Evolutionary conservation across 2,329 filamentous ascomycete genomes (phyloP).

Genomic region (Fusarium sp.): DNA sequence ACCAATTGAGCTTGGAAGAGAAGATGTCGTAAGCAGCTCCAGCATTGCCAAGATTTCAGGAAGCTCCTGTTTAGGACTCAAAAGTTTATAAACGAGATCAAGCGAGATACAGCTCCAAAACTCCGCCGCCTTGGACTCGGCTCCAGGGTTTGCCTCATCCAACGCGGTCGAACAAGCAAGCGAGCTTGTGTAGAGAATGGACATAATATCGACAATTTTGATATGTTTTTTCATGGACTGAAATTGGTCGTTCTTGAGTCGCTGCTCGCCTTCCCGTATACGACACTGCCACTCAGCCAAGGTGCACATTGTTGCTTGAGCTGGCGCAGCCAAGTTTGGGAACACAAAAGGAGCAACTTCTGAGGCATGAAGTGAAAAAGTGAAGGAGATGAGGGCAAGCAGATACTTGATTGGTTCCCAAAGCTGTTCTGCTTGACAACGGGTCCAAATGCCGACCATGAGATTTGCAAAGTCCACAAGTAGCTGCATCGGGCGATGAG

Average conservation of each 20-base stretch:
- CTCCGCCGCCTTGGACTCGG: slow-evolving; percentile 47
- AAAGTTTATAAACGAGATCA: slow-evolving; percentile 71
- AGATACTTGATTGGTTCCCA: slow-evolving; percentile 72
- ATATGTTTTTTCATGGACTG: slow-evolving; percentile 61
- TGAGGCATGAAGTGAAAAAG: slow-evolving; percentile 68
- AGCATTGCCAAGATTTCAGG: slow-evolving; percentile 71
- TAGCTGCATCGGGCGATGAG: slow-evolving; percentile 60
- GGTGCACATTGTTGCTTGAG: slow-evolving; percentile 67
- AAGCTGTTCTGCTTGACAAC: slow-evolving; percentile 70
- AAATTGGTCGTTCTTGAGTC: slow-evolving; percentile 51
- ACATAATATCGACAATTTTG: slow-evolving; percentile 69
- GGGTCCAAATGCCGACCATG: slow-evolving; percentile 73
- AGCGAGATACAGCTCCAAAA: slow-evolving; percentile 76
- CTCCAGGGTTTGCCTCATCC: slow-evolving; percentile 44
- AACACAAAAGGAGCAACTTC: slow-evolving; percentile 68
- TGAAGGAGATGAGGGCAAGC: slow-evolving; percentile 69
- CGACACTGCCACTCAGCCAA: slow-evolving; percentile 67
- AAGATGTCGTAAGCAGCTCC: slow-evolving; percentile 72
- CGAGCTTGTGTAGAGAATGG: slow-evolving; percentile 70
- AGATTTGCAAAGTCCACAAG: slow-evolving; percentile 71
- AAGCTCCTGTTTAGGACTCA: slow-evolving; percentile 72
- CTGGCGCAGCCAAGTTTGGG: slow-evolving; percentile 62
- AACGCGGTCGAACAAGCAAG: slow-evolving; percentile 63
- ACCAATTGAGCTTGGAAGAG: slow-evolving; percentile 70
- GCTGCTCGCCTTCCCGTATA: slow-evolving; percentile 58